Conservation (phyloP, 2,329 filamentous ascomycete species). For the Monilinia laxa region DNA sequence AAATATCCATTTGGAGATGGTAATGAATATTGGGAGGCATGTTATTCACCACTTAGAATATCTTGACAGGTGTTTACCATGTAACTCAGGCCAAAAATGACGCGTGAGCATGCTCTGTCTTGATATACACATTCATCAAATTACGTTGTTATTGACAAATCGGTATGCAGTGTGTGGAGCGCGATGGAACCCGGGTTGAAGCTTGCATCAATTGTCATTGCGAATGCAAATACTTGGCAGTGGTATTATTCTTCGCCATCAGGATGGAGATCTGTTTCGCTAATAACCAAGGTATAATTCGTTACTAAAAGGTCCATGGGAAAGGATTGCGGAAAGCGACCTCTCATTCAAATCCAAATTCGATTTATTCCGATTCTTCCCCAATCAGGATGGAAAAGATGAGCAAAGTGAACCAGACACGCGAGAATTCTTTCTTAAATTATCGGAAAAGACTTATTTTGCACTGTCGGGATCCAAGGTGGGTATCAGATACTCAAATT, state of each 20-base stretch:
- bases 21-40: constrained; percentile 18
- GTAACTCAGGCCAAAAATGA: constrained; percentile 2
- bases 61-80: background rate
- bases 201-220: background rate
- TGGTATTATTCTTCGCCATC: background rate
- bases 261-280: background rate
- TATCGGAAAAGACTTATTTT: background rate
- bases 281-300: constrained; percentile 2
- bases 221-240: constrained; percentile 5
- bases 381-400: background rate
- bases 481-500: background rate
- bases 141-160: background rate
- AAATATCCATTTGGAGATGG: constrained; percentile 5
- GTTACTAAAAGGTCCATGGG: background rate
- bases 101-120: constrained; percentile 1
- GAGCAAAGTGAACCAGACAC: background rate
- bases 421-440: background rate
- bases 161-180: background rate
- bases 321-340: background rate
- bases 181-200: constrained; percentile 1
- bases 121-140: background rate
- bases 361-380: background rate
- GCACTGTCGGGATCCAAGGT: constrained; percentile 1
- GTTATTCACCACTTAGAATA: background rate
- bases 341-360: background rate